Base-by-base conservation (phyloP, 1,284 basidiomycete species). In the Ustilago xerochloae region DNA sequence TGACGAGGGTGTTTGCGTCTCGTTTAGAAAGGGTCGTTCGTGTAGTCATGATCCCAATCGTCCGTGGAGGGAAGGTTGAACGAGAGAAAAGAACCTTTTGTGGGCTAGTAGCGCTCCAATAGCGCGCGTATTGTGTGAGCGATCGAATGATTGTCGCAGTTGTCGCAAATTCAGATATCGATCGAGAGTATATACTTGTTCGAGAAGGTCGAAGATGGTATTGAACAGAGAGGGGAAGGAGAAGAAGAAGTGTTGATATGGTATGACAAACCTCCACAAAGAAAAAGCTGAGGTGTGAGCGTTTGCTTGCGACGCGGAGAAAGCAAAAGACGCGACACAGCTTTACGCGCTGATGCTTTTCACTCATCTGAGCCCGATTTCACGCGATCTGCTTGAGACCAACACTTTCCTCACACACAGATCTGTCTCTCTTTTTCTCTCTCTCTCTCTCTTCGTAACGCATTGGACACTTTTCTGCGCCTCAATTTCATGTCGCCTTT, bases 1-100 rank as follows among this genome's bases (percentile, higher is more conserved):
- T 43, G 24, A 54, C 45, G 30, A 71, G 62, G 8, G 61, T 69
- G 22, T 63, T 69, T 13, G 60, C 66, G 24, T 69, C 66, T 36
- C 66, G 55, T 35, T 69, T 69, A n/a, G 60, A 33, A 5, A 59
- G 50, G 6, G 55, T 55, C 7, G 60, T 59, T 26, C 65, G 29
- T 7, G 60, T 28, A 0, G 52, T 29, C 66, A 69, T 69, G 2
- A 4, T 43, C 9, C 13, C 33, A 8, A 22, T 9, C 36, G 35
- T 20, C 24, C 22, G 36, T 22, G n/a, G 24, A 3, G 6, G 4
- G 30, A 6, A 6, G 29, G 43, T 29, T 18, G 41, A 41, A 15
- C 32, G 5, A n/a, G n/a, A n/a, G n/a, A n/a, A n/a, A n/a, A n/a
- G n/a, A n/a, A n/a, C n/a, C n/a, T 6, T 35, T 28, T 22, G 22